phyloP scores from a whole-genome alignment of 208 protist species.

The Trypanosoma lewisi region DNA sequence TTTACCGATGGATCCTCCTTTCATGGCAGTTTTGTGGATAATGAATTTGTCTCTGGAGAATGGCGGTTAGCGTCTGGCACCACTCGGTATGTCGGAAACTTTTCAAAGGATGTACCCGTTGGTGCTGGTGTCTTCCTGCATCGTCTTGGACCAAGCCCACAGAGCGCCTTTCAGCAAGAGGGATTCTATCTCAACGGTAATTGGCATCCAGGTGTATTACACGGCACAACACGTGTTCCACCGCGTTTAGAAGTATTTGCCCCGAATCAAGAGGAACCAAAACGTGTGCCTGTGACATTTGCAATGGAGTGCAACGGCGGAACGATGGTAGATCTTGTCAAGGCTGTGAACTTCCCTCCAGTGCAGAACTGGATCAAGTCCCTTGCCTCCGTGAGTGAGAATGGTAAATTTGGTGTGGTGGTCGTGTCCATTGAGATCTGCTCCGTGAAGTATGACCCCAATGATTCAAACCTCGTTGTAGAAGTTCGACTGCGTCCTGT shows the following conservation, averaged over 20 bases:
- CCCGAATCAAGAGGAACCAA: slow-evolving; percentile 30
- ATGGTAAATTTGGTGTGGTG: slow-evolving; percentile 31
- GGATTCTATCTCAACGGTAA: slow-evolving; percentile 59
- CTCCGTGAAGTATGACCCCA: slow-evolving; percentile 46
- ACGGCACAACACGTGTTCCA: slow-evolving; percentile 50
- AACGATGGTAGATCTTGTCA: slow-evolving; percentile 75
- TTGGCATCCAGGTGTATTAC: slow-evolving; percentile 69
- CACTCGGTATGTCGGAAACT: slow-evolving; percentile 81
- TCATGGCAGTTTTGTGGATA: slow-evolving; percentile 71
- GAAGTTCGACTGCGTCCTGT: slow-evolving; percentile 65
- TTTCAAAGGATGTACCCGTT: slow-evolving; percentile 63
- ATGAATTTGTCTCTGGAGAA: slow-evolving; percentile 74
- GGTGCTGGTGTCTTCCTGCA: slow-evolving; percentile 84
- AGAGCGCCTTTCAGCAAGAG: slow-evolving; percentile 76
- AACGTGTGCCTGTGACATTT: slow-evolving; percentile 76
- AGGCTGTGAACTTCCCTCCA: slow-evolving; percentile 76
- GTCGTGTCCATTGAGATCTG: slow-evolving; percentile 53
- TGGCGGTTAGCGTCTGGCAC: slow-evolving; percentile 77
- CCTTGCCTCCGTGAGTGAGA: slow-evolving; percentile 23
- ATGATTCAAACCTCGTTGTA: slow-evolving; percentile 31
- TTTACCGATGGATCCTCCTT: slow-evolving; percentile 76
- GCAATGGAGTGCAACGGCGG: slow-evolving; percentile 40
- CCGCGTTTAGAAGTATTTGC: slow-evolving; percentile 67
- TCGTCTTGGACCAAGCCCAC: slow-evolving; percentile 49
- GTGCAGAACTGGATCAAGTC: slow-evolving; percentile 62